phyloP scores from a whole-genome alignment of 1,284 basidiomycete species.

The Cryptococcus sp. region DNA sequence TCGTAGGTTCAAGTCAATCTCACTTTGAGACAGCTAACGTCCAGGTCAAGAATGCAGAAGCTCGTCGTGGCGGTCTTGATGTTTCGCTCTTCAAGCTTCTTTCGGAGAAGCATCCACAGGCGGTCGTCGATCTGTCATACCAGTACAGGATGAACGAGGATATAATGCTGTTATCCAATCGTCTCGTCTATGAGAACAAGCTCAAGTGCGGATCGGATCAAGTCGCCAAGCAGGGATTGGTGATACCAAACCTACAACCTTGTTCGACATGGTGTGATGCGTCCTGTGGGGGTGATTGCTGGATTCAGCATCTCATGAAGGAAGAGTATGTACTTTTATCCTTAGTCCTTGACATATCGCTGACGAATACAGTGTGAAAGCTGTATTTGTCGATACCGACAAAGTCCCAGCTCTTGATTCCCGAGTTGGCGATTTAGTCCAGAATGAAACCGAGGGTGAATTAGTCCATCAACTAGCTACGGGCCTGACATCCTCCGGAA shows the following conservation, averaged over 20 bases:
- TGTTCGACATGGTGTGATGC: conserved; percentile 43
- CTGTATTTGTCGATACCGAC: conserved; percentile 92
- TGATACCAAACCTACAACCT: conserved; percentile 54
- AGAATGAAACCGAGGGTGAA: conserved; percentile 75
- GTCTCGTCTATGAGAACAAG: conserved; percentile 75
- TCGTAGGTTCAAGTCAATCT: conserved; percentile 54
- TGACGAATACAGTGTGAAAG: conserved; percentile 60
- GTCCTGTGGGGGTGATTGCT: conserved; percentile 54
- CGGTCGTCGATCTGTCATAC: conserved; percentile 73
- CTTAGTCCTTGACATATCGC: not conserved
- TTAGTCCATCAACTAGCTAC: conserved; percentile 56
- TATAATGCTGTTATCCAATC: conserved; percentile 91
- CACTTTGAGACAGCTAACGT: not conserved
- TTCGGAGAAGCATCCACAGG: conserved; percentile 75
- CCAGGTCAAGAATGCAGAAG: conserved; percentile 73
- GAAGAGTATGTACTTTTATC: conserved; percentile 56
- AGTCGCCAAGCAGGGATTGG: conserved; percentile 61
- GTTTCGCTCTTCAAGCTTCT: conserved; percentile 84
- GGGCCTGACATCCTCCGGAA: conserved; percentile 62
- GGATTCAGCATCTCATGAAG: conserved; percentile 65
- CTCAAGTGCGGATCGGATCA: conserved; percentile 71
- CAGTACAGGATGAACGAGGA: conserved; percentile 98
- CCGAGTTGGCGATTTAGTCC: conserved; percentile 77
- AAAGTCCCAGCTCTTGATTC: conserved; percentile 68
- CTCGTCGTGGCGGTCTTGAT: conserved; percentile 80